A percentile compares a stretch with the other conserved stretches of the same genome.
Evolutionary conservation across 2,329 filamentous ascomycete species (phyloP).

Genomic region (Cladophialophora immunda): DNA sequence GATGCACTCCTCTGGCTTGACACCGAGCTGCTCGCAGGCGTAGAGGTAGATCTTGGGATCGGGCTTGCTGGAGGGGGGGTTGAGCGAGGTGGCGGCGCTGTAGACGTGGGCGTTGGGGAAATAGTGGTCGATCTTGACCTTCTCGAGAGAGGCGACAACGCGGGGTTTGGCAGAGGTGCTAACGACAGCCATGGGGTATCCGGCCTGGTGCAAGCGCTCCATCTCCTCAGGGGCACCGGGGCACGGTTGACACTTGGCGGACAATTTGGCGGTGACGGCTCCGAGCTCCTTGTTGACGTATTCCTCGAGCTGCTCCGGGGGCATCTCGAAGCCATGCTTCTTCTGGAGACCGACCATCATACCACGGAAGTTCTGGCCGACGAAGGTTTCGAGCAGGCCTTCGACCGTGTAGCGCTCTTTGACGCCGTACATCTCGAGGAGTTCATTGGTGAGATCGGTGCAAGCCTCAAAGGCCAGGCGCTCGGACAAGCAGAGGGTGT

Average conservation of each 20-base stretch:
- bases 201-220: conserved; percentile 67
- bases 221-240: conserved; percentile 74
- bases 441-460: conserved; percentile 88
- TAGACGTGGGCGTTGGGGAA: conserved; percentile 79
- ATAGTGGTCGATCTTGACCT: conserved; percentile 81
- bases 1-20: conserved; percentile 75
- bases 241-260: conserved; percentile 73
- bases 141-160: conserved; percentile 80
- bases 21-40: conserved; percentile 77
- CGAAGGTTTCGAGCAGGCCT: conserved; percentile 83
- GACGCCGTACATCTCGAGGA: conserved; percentile 74
- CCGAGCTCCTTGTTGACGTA: conserved; percentile 84
- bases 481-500: conserved; percentile 93
- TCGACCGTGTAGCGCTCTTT: conserved; percentile 78
- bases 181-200: conserved; percentile 81
- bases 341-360: conserved; percentile 75
- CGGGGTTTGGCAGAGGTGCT: conserved; percentile 81
- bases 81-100: conserved; percentile 81
- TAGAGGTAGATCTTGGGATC: conserved; percentile 91
- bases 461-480: conserved; percentile 92
- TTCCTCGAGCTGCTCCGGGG: conserved; percentile 72
- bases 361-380: conserved; percentile 94
- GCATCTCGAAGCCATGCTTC: conserved; percentile 78
- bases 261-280: conserved; percentile 83
- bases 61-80: conserved; percentile 84